Evolutionary conservation across 371 early-diverging fungal genomes (phyloP), one percentile per base, ranked within the genome.

Genomic region (Umbelopsis sp.): DNA sequence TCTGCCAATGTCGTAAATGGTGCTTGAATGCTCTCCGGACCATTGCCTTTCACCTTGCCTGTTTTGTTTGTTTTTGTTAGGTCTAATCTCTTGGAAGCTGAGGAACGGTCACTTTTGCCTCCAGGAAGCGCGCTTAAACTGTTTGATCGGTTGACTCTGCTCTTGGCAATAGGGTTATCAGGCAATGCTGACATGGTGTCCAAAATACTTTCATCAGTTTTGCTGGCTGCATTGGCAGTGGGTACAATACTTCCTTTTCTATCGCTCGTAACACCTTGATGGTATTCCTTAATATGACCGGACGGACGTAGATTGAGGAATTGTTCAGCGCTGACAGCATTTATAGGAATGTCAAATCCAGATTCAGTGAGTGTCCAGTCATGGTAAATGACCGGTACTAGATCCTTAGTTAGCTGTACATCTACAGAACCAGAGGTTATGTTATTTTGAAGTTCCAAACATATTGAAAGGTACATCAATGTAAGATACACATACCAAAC

Each of bases 401-500:
- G 70, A 74, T 99, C 98, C 70, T 92, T 93, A 8, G 98, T 96
- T 67, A 99, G 75, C 82, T 99, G 99, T 22, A 97, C 97, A 79
- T 99, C 95, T 91, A 75, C 32, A 51, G 4, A 44, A 2, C 65
- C 25, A 14, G 22, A n/a, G 10, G 18, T 1, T 48, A 37, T 12
- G 9, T 70, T n/a, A 32, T 14, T 22, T 50, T 1, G 20, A 20
- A n/a, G 3, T 16, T 51, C 14, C 10, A 44, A 9, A 20, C 38
- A 25, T n/a, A 22, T 29, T 41, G 24, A n/a, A 8, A 35, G 44
- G 32, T 20, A 32, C 12, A 41, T 41, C 1, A 10, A 8, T 57
- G 18, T 4, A 57, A 18, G n/a, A 67, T 14, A 41, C 18, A 6
- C 68, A 70, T 76, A 90, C 92, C 97, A 81, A 98, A 96, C 78